These are phyloP conservation scores for Cadophora malorum DNA, from an alignment of 2,329 filamentous ascomycete genomes.

Conservation along the genomic window DNA sequence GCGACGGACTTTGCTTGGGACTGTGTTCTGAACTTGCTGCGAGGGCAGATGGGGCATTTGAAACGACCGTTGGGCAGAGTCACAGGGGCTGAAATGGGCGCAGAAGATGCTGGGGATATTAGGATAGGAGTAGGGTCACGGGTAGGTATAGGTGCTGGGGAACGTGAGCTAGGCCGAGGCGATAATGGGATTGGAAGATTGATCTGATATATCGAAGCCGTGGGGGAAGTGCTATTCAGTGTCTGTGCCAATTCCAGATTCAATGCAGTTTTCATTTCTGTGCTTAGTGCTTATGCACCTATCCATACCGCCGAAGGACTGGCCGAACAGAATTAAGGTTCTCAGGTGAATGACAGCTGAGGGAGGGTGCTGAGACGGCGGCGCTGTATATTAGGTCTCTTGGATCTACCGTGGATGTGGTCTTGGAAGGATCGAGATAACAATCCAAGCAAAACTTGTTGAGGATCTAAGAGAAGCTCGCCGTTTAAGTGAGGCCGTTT, in stretches of 20 bases:
- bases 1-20: background rate
- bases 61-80: background rate
- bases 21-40: conserved; percentile 2
- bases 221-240: too few relatives aligned
- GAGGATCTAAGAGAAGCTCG: background rate
- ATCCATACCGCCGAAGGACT: too few relatives aligned
- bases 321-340: too few relatives aligned
- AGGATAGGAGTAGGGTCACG: too few relatives aligned
- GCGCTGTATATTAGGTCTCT: background rate
- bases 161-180: too few relatives aligned
- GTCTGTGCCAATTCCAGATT: too few relatives aligned
- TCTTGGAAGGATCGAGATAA: background rate
- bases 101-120: background rate
- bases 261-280: too few relatives aligned
- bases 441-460: background rate
- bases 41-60: background rate
- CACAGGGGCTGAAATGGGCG: background rate
- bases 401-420: background rate
- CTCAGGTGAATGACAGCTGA: too few relatives aligned
- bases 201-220: too few relatives aligned
- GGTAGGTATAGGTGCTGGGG: background rate
- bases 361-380: background rate
- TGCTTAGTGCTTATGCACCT: too few relatives aligned
- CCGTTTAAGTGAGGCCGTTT: conserved; percentile 5
- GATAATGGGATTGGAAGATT: background rate